Evolutionary conservation across 768 basidiomycete genomes (phyloP).

Genomic region (Hydnomerulius pinastri): DNA sequence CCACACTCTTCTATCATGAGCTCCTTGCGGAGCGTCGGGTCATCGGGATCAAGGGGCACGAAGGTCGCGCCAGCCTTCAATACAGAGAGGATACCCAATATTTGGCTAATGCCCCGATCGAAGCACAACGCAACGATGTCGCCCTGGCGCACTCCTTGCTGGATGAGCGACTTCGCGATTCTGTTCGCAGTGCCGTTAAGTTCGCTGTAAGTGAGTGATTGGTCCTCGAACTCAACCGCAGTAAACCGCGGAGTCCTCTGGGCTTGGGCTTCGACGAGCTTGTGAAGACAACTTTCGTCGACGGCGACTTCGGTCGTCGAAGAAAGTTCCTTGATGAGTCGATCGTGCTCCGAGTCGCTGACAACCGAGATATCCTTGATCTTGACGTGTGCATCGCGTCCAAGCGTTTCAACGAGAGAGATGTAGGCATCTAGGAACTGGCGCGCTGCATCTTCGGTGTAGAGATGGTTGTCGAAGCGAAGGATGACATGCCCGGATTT

Average conservation of each 20-base stretch:
- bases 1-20: conserved; percentile 15
- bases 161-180: conserved; percentile 20
- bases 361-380: too few species aligned
- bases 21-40: conserved; percentile 18
- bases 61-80: conserved; percentile 26
- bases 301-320: conserved; percentile 2
- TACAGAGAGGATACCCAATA: conserved; percentile 20
- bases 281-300: conserved; percentile 4
- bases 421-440: conserved; percentile 19
- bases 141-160: conserved; percentile 15
- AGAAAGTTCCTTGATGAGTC: conserved; percentile 18
- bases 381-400: too few species aligned
- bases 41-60: conserved; percentile 18
- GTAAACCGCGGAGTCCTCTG: conserved; percentile 10
- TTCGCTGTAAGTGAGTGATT: conserved; percentile 26
- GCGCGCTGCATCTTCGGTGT: conserved; percentile 15
- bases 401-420: conserved; percentile 13
- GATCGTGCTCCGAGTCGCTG: too few species aligned
- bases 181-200: conserved; percentile 29
- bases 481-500: conserved; percentile 17
- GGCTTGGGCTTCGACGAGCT: too few species aligned
- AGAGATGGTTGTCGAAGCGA: conserved; percentile 18
- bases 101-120: conserved; percentile 17
- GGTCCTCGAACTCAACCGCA: conserved; percentile 19
- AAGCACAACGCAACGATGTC: conserved; percentile 17